These are phyloP conservation scores for Trametes sp. DNA, from an alignment of 1,284 basidiomycete species.

Conservation along the genomic window DNA sequence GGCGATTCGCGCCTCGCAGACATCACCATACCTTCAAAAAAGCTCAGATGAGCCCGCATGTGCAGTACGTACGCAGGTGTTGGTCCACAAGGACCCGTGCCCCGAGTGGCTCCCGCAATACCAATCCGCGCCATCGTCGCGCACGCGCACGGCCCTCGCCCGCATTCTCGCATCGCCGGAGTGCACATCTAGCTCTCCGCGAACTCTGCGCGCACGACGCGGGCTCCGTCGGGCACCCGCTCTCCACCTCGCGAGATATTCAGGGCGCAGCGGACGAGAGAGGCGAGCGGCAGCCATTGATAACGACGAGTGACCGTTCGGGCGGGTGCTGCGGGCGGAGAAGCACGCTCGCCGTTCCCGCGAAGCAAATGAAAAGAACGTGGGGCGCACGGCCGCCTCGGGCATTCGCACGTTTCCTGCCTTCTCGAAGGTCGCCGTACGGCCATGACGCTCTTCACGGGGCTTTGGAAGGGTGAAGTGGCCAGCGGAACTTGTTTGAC, in stretches of 20 bases:
- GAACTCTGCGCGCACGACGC: not conserved
- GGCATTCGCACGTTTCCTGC: conserved; percentile 2
- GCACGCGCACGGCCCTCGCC: not conserved
- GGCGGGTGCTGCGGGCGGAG: conserved; percentile 3
- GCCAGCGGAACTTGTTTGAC: not conserved
- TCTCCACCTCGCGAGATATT: not conserved
- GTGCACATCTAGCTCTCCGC: not conserved
- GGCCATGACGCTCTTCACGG: not conserved
- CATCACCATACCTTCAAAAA: not conserved
- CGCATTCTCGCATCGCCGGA: too few relatives aligned
- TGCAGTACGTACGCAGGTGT: conserved; percentile 1
- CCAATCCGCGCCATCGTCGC: not conserved
- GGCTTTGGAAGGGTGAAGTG: not conserved
- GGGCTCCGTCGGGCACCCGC: conserved; percentile 6
- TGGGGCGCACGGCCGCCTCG: conserved; percentile 3
- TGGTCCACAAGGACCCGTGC: not conserved
- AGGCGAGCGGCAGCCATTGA: not conserved
- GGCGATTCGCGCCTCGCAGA: not conserved
- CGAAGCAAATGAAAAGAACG: not conserved
- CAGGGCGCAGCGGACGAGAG: not conserved
- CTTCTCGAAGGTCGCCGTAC: not conserved
- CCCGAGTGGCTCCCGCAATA: not conserved
- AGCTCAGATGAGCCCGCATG: not conserved
- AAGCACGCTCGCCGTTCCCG: conserved; percentile 1
- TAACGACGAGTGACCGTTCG: not conserved